phyloP scores from a whole-genome alignment of 108 stramenopile genomes.

The Nitzschia inconspicua region DNA sequence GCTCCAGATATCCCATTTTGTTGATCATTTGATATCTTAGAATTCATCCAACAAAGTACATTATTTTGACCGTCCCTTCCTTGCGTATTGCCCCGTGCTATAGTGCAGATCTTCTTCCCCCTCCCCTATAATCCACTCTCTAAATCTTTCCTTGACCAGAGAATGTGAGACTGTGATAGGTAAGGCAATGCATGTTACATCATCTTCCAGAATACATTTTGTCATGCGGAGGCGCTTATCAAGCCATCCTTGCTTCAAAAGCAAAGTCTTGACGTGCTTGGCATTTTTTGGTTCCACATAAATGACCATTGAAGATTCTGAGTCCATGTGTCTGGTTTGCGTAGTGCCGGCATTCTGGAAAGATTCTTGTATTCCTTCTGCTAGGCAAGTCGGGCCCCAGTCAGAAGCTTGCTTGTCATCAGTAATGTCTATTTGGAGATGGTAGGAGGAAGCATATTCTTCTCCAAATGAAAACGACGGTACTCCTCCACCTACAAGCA shows the following conservation, averaged over 20 bases:
- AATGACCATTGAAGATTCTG: too few species aligned
- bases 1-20: too few species aligned
- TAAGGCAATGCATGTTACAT: slow-evolving; percentile 36
- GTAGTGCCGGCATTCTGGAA: background rate
- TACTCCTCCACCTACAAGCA: slow-evolving; percentile 70
- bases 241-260: slow-evolving; percentile 45
- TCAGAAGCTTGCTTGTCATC: background rate
- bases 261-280: slow-evolving; percentile 44
- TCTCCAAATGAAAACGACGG: slow-evolving; percentile 78
- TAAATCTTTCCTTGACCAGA: background rate
- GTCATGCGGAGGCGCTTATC: slow-evolving; percentile 72
- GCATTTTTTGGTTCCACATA: slow-evolving; percentile 55
- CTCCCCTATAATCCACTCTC: background rate
- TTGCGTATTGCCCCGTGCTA: slow-evolving; percentile 35
- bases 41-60: too few species aligned
- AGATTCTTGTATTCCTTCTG: background rate
- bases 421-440: background rate
- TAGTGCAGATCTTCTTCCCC: slow-evolving; percentile 27
- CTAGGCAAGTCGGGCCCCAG: background rate
- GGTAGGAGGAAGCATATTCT: slow-evolving; percentile 37
- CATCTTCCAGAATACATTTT: slow-evolving; percentile 6
- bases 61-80: too few species aligned
- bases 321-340: slow-evolving; percentile 36
- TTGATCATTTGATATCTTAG: too few species aligned
- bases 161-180: slow-evolving; percentile 32